Evolutionary conservation across 169 alveolate genomes (phyloP), one percentile per base, ranked within the genome.

Genomic region (Plasmodium vinckei): DNA sequence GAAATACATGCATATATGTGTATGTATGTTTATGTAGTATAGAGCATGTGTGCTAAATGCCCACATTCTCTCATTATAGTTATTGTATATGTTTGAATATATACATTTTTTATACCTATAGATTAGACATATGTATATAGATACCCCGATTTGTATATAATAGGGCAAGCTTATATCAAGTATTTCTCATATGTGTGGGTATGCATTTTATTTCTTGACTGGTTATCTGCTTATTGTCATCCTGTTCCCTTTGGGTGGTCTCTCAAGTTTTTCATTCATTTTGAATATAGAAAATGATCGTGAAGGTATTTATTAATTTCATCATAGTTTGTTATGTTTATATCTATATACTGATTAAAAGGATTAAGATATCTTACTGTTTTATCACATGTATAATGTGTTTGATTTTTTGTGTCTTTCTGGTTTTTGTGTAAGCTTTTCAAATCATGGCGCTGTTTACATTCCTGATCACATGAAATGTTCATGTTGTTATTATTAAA

Each of bases 291-390:
- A 53, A 77, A 67, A 53, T 77, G 64, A 15, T 46, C 49, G 3
- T 15, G 73, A 9, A 77, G 56, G 44, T 77, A 77, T 42, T n/a
- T 49, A 25, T 77, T 77, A 15, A 77, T 77, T 46, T 67, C 51
- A 21, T 64, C 75, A 39, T 47, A 77, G 27, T 63, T 56, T 46
- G 63, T 61, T 59, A 39, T 77, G 46, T 77, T 64, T 63, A 77
- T 77, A 21, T 77, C 88, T n/a, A 77, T 27, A 64, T 49, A 77
- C 23, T 77, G 88, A 64, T 77, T 63, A 57, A 77, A 68, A 1
- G 68, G 21, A 63, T 77, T 77, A 2, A 63, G 47, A 64, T 77
- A 77, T 19, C 88, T 63, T 6, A 46, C 10, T 47, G 73, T 61
- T 63, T 77, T 69, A 15, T 19, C 49, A 51, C 17, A 53, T 2